Evolutionary conservation across 208 protist genomes (phyloP).

Genomic region (Spongospora subterranea): DNA sequence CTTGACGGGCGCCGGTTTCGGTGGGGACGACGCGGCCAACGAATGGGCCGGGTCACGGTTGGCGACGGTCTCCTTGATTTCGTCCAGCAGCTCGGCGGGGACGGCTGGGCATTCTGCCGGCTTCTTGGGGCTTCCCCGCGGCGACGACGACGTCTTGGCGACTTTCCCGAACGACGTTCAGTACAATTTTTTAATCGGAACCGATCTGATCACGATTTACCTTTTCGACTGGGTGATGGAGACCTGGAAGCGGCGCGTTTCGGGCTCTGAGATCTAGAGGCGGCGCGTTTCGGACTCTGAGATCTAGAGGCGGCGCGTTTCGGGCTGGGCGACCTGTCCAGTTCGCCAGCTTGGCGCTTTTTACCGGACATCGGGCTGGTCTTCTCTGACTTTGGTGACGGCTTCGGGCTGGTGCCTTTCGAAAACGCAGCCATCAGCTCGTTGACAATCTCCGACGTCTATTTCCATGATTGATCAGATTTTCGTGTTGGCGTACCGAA

Average conservation of each 20-base stretch:
- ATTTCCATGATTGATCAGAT: not conserved
- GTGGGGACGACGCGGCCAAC: no score
- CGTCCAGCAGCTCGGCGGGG: not conserved
- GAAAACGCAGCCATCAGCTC: not conserved
- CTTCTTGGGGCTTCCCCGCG: slow-evolving; percentile 20
- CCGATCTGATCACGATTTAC: not conserved
- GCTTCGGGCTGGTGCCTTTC: not conserved
- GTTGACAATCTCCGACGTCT: slow-evolving; percentile 7
- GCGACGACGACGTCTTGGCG: no score
- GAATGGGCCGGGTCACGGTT: not conserved
- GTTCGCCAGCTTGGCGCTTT: not conserved
- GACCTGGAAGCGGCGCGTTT: not conserved
- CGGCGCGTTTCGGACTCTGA: not conserved
- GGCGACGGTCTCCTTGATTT: slow-evolving; percentile 2
- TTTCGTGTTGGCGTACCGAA: not conserved
- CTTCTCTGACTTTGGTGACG: not conserved
- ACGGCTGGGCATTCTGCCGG: not conserved
- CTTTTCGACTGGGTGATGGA: not conserved
- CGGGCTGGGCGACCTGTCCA: not conserved
- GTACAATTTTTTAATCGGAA: no score
- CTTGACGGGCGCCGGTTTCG: not conserved
- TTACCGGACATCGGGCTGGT: not conserved
- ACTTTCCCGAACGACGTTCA: no score
- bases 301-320: not conserved
- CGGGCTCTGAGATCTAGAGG: not conserved